Conservation (phyloP, 495 filamentous ascomycete species). For the Chaetomium fimeti region DNA sequence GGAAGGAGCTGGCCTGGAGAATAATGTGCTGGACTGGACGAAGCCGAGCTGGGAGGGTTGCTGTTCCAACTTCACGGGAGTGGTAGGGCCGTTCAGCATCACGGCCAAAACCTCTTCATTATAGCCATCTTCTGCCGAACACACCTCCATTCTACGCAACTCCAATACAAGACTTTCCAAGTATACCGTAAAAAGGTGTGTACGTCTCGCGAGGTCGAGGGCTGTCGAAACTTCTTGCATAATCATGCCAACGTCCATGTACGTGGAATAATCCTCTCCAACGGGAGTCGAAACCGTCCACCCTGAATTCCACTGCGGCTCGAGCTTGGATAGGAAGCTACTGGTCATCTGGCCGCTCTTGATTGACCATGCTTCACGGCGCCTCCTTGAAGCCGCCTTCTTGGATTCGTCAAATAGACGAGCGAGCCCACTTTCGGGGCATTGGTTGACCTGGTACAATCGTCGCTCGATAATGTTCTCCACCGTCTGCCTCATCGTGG, state of each 20-base stretch:
- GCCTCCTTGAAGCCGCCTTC: neutral
- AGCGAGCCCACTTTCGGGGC: neutral
- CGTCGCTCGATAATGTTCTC: neutral
- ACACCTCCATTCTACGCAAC: neutral
- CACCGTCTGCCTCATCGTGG: neutral
- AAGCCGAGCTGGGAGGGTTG: neutral
- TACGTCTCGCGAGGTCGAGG: slow-evolving; percentile 5
- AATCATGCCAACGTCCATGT: slow-evolving; percentile 3
- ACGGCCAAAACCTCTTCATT: too few relatives aligned
- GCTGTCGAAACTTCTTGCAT: neutral
- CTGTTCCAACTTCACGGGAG: neutral
- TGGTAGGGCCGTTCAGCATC: neutral
- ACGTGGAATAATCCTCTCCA: neutral
- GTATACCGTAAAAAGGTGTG: slow-evolving; percentile 8
- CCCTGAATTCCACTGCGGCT: slow-evolving; percentile 7
- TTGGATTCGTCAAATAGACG: neutral
- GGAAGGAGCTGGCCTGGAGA: slow-evolving; percentile 7
- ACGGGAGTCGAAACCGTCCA: slow-evolving; percentile 1
- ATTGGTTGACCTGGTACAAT: neutral
- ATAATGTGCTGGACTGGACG: neutral
- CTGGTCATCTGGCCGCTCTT: neutral
- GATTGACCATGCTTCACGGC: neutral
- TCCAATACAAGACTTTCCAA: neutral
- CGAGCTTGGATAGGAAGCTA: neutral
- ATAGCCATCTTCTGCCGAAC: neutral